Evolutionary conservation across 2,329 filamentous ascomycete genomes (phyloP).

Genomic region (Aspergillus japonicus): DNA sequence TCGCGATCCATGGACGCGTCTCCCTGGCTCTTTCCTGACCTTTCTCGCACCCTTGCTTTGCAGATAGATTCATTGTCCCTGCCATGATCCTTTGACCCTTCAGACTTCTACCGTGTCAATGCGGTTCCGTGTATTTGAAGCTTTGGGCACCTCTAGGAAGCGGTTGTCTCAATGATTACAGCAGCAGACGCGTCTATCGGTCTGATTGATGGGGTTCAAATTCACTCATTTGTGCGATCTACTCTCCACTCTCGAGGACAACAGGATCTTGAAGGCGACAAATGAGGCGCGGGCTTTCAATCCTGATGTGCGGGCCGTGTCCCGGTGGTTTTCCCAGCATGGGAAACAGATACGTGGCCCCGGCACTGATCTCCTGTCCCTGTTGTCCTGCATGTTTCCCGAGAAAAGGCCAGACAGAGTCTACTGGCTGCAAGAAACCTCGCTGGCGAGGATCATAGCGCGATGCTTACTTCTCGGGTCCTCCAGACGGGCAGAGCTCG

Average conservation of each 20-base stretch:
- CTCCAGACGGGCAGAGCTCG: slow-evolving; percentile 61
- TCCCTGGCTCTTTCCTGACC: slow-evolving; percentile 1
- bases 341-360: slow-evolving; percentile 57
- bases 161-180: no score
- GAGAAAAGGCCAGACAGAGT: slow-evolving; percentile 75
- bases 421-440: slow-evolving; percentile 64
- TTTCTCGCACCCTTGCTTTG: not conserved
- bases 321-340: slow-evolving; percentile 69
- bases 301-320: slow-evolving; percentile 49
- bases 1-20: slow-evolving; percentile 33
- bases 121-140: not conserved
- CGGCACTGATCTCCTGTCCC: slow-evolving; percentile 58
- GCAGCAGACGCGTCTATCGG: not conserved
- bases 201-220: slow-evolving; percentile 43
- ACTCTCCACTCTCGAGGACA: slow-evolving; percentile 64
- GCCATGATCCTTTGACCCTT: not conserved
- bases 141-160: not conserved
- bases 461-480: slow-evolving; percentile 65
- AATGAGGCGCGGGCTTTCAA: slow-evolving; percentile 29
- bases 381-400: slow-evolving; percentile 75
- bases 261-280: slow-evolving; percentile 38
- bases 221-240: slow-evolving; percentile 74
- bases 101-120: not conserved
- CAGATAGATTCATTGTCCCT: not conserved
- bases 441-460: slow-evolving; percentile 66